Conservation (phyloP, 768 basidiomycete genomes). For the Obba rivulosa region DNA sequence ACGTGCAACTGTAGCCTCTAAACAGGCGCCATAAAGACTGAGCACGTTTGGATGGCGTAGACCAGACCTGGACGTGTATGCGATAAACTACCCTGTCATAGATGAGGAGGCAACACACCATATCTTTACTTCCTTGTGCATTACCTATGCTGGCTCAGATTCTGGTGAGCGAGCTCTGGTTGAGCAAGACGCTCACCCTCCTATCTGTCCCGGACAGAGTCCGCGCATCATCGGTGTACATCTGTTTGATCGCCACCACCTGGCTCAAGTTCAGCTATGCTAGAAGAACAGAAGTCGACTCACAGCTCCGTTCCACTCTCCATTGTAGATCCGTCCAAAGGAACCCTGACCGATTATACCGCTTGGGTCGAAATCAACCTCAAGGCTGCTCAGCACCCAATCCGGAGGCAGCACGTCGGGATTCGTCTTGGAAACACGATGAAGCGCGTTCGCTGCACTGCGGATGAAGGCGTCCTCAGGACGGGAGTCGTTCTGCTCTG, state of each 20-base stretch:
- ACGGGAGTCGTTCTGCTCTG: background rate
- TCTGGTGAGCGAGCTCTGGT: background rate
- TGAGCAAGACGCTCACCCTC: slow-evolving; percentile 5
- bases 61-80: too few relatives aligned
- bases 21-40: too few relatives aligned
- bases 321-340: slow-evolving; percentile 13
- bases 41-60: too few relatives aligned
- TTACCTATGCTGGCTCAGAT: too few relatives aligned
- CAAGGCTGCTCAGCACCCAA: slow-evolving; percentile 8
- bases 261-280: background rate
- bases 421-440: too few relatives aligned
- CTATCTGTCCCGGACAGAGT: slow-evolving; percentile 3
- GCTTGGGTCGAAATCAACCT: slow-evolving; percentile 8
- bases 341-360: slow-evolving; percentile 9
- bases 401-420: too few relatives aligned
- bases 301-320: slow-evolving; percentile 1
- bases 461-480: slow-evolving; percentile 4
- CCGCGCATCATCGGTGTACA: slow-evolving; percentile 11
- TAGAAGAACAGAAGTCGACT: background rate
- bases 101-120: too few relatives aligned
- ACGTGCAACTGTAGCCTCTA: too few relatives aligned
- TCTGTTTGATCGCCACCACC: slow-evolving; percentile 14
- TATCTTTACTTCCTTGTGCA: too few relatives aligned
- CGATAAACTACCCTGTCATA: too few relatives aligned
- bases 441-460: background rate